These are phyloP conservation scores for Actinomucor elegans DNA, from an alignment of 371 early-diverging fungal species.

Conservation along the genomic window DNA sequence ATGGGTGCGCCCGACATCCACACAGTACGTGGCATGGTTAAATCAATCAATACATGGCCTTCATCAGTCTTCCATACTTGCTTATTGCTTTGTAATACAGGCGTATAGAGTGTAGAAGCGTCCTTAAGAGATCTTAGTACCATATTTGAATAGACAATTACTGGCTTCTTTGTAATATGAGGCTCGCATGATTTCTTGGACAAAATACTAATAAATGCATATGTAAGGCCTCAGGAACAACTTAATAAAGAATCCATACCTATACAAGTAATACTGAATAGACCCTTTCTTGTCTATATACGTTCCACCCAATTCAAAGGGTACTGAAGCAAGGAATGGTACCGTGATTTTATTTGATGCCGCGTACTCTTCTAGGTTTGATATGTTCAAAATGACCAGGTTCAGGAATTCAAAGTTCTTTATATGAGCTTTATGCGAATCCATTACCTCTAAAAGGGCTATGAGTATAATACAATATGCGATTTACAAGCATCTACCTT, in stretches of 20 bases:
- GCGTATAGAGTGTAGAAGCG: not conserved
- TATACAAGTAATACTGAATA: slow-evolving; percentile 27
- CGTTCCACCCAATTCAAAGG: slow-evolving; percentile 15
- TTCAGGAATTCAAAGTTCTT: not conserved
- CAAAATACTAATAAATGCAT: too few species aligned
- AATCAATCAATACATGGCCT: slow-evolving; percentile 11
- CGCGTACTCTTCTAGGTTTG: not conserved
- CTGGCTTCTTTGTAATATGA: not conserved
- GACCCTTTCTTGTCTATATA: slow-evolving; percentile 29
- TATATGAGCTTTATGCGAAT: not conserved
- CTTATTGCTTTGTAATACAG: not conserved
- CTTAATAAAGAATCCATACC: slow-evolving; percentile 14
- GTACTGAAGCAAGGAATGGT: slow-evolving; percentile 1
- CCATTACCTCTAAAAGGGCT: slow-evolving; percentile 1
- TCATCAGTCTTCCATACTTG: slow-evolving; percentile 7
- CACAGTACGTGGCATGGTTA: slow-evolving; percentile 20
- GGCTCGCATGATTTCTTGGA: too few species aligned
- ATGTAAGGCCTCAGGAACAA: not conserved
- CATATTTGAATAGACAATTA: not conserved
- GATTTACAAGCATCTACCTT: slow-evolving; percentile 6
- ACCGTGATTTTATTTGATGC: slow-evolving; percentile 5
- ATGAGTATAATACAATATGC: too few species aligned
- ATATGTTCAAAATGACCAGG: not conserved
- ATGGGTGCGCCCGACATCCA: slow-evolving; percentile 40
- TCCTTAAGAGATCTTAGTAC: slow-evolving; percentile 2